Percentiles rank a stretch among this genome's conserved stretches.
Conservation (phyloP, 495 filamentous ascomycete genomes). For the Trichoderma virens region DNA sequence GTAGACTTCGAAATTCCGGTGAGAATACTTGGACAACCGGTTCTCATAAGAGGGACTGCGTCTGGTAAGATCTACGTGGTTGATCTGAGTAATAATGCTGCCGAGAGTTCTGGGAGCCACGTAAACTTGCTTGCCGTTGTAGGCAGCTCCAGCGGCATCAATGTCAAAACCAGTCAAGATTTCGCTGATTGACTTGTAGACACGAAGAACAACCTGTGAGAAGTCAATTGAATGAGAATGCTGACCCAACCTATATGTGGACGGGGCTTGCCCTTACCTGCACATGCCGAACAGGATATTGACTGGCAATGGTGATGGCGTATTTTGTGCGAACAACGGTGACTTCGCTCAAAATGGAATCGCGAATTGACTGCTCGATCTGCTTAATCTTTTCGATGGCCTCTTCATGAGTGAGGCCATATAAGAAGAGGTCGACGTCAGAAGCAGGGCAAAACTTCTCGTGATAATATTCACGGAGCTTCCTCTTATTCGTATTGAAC, state of each 20-base stretch:
- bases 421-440: conserved; percentile 79
- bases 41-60: conserved; percentile 82
- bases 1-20: conserved; percentile 73
- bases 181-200: conserved; percentile 73
- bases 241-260: background rate
- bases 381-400: conserved; percentile 74
- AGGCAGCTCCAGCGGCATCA: conserved; percentile 71
- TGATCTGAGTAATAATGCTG: conserved; percentile 72
- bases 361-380: conserved; percentile 61
- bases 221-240: conserved; percentile 11
- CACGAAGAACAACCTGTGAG: conserved; percentile 67
- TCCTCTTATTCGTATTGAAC: conserved; percentile 54
- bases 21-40: conserved; percentile 79
- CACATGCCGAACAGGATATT: conserved; percentile 75
- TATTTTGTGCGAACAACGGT: conserved; percentile 75
- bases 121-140: conserved; percentile 69
- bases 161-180: conserved; percentile 83
- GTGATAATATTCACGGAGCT: conserved; percentile 66
- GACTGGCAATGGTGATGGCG: conserved; percentile 72
- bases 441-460: conserved; percentile 71
- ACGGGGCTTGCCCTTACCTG: conserved; percentile 27
- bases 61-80: conserved; percentile 68
- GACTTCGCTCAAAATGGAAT: conserved; percentile 66
- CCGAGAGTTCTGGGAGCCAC: conserved; percentile 60
- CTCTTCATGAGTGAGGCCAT: conserved; percentile 63